These are phyloP conservation scores for Zalaria obscura DNA, from an alignment of 2,329 filamentous ascomycete genomes.

Conservation along the genomic window DNA sequence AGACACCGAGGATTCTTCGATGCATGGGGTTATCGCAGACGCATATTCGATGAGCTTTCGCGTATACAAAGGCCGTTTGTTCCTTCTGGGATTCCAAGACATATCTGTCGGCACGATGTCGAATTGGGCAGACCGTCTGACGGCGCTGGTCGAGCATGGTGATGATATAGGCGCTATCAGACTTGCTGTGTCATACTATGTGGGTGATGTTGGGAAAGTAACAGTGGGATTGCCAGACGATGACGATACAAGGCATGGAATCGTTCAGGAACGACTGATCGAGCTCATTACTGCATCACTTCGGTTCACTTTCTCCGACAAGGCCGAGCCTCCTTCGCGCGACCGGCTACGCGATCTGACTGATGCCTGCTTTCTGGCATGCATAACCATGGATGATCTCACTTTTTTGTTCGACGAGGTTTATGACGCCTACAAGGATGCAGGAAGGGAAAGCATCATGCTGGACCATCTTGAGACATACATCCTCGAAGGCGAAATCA, in stretches of 20 bases:
- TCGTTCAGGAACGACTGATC: slow-evolving; percentile 78
- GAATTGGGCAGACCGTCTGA: slow-evolving; percentile 90
- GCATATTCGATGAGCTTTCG: slow-evolving; percentile 98
- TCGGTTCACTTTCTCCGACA: slow-evolving; percentile 68
- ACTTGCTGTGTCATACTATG: slow-evolving; percentile 84
- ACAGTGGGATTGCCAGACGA: slow-evolving; percentile 90
- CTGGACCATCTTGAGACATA: slow-evolving; percentile 80
- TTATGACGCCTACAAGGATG: slow-evolving; percentile 80
- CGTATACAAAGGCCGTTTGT: slow-evolving; percentile 84
- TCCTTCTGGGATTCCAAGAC: slow-evolving; percentile 87
- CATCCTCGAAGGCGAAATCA: slow-evolving; percentile 65
- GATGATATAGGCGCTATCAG: slow-evolving; percentile 87
- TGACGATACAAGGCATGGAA: slow-evolving; percentile 54
- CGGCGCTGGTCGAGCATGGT: slow-evolving; percentile 92
- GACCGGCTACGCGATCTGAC: slow-evolving; percentile 57
- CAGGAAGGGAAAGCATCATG: slow-evolving; percentile 58
- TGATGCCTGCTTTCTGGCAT: slow-evolving; percentile 64
- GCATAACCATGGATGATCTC: slow-evolving; percentile 58
- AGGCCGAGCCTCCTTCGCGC: slow-evolving; percentile 24
- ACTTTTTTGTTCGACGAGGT: slow-evolving; percentile 86
- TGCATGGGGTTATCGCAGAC: slow-evolving; percentile 94
- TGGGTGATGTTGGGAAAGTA: slow-evolving; percentile 79
- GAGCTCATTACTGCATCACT: slow-evolving; percentile 90
- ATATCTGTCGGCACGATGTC: slow-evolving; percentile 81
- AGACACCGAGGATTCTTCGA: slow-evolving; percentile 71